phyloP scores from a whole-genome alignment of 2,329 filamentous ascomycete species.

The Monosporascus cannonballus region DNA sequence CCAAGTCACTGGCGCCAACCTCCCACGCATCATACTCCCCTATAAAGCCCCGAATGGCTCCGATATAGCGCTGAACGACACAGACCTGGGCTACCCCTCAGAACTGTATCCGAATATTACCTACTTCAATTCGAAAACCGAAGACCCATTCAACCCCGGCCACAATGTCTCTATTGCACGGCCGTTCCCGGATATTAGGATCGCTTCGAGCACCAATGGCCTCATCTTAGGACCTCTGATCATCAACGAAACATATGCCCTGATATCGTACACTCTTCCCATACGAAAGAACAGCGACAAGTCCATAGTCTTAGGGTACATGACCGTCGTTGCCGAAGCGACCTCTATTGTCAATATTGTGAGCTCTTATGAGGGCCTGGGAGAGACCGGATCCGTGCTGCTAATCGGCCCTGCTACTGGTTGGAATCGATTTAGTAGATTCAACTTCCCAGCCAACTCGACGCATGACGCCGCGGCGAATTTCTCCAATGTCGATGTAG shows the following conservation, averaged over 20 bases:
- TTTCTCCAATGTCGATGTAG: constrained; percentile 41
- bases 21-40: constrained; percentile 54
- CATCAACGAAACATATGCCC: constrained; percentile 65
- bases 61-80: constrained; percentile 54
- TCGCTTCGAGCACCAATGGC: constrained; percentile 42
- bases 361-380: constrained; percentile 62
- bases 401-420: constrained; percentile 61
- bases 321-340: constrained; percentile 73
- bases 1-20: constrained; percentile 51
- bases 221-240: constrained; percentile 72
- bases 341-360: constrained; percentile 56
- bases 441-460: constrained; percentile 38
- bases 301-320: constrained; percentile 68
- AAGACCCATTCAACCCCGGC: constrained; percentile 34
- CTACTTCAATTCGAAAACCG: constrained; percentile 42
- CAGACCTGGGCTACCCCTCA: constrained; percentile 61
- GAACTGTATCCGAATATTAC: constrained; percentile 74
- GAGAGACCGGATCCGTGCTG: constrained; percentile 61
- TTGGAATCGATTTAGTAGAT: constrained; percentile 57
- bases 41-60: constrained; percentile 52
- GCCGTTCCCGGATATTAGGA: constrained; percentile 44
- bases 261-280: constrained; percentile 77
- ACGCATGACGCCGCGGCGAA: constrained; percentile 30
- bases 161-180: constrained; percentile 38
- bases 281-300: constrained; percentile 61